A percentile compares a stretch with the other conserved stretches of the same genome.
Conservation (phyloP, 2,329 filamentous ascomycete species). For the Aaosphaeria arxii region DNA sequence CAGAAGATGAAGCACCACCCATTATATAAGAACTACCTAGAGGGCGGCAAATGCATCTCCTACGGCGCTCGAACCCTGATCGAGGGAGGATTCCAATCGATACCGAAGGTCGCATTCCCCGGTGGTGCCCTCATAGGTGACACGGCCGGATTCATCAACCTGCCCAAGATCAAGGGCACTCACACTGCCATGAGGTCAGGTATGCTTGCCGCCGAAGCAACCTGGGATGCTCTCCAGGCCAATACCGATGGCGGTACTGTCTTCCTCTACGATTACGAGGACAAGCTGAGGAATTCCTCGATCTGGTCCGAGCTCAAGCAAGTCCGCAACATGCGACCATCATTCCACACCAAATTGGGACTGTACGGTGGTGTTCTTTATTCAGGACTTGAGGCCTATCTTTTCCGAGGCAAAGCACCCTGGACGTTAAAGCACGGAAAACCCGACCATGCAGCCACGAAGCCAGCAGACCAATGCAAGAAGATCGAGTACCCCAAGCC, state of each 20-base stretch:
- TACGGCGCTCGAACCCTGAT: conserved; percentile 90
- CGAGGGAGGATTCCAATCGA: conserved; percentile 95
- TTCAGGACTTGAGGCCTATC: conserved; percentile 85
- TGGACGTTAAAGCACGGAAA: conserved; percentile 90
- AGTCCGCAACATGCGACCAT: conserved; percentile 96
- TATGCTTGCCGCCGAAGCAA: conserved; percentile 91
- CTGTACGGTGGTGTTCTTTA: conserved; percentile 88
- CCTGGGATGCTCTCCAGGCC: conserved; percentile 68
- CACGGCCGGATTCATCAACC: conserved; percentile 93
- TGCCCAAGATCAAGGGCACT: conserved; percentile 97
- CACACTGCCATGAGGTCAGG: conserved; percentile 97
- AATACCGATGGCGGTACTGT: conserved; percentile 64
- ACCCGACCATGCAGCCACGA: conserved; percentile 75
- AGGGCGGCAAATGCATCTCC: conserved; percentile 95
- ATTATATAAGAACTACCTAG: conserved; percentile 79
- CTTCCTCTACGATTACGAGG: conserved; percentile 94
- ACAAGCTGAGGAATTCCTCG: conserved; percentile 75
- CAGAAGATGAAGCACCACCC: conserved; percentile 98
- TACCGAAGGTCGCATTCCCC: conserved; percentile 94
- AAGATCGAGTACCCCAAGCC: conserved; percentile 98
- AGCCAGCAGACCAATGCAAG: conserved; percentile 70
- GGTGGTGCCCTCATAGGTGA: conserved; percentile 94
- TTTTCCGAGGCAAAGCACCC: conserved; percentile 80
- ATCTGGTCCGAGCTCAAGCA: conserved; percentile 95
- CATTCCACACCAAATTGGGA: conserved; percentile 84